phyloP scores from a whole-genome alignment of 2,329 filamentous ascomycete genomes.

The Colletotrichum lindemuthianum region DNA sequence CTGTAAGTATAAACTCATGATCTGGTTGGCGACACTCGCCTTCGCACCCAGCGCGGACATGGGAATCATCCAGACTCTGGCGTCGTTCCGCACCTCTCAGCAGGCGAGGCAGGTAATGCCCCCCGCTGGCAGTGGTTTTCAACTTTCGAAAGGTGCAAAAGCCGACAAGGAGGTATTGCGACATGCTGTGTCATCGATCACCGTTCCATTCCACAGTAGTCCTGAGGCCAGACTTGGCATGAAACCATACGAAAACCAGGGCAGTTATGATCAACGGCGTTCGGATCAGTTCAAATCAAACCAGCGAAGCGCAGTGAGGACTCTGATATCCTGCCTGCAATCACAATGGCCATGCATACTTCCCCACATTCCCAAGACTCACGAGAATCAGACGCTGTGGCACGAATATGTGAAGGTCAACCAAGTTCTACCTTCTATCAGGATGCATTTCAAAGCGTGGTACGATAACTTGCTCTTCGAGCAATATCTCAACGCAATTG shows the following conservation, averaged over 20 bases:
- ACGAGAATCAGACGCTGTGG: background rate
- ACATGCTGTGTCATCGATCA: background rate
- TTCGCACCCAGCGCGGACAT: conserved; percentile 26
- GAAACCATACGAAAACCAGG: background rate
- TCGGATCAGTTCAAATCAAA: background rate
- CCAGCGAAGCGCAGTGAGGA: background rate
- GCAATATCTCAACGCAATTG: conserved; percentile 39
- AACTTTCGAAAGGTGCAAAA: background rate
- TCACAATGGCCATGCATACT: background rate
- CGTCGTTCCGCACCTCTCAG: background rate
- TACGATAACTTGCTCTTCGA: conserved; percentile 41
- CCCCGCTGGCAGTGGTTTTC: background rate
- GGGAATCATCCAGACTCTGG: conserved; percentile 33
- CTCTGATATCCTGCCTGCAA: background rate
- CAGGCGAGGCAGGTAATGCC: background rate
- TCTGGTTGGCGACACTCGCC: conserved; percentile 39
- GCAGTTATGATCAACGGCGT: background rate
- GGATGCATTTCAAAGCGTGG: conserved; percentile 35
- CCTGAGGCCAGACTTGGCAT: background rate
- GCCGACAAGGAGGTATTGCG: background rate
- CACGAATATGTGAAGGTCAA: background rate
- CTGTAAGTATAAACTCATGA: conserved; percentile 28
- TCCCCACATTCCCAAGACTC: background rate
- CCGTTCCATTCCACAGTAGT: background rate
- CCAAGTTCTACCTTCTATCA: background rate